Conservation (phyloP, 2,329 filamentous ascomycete genomes). For the Cercospora sp. region DNA sequence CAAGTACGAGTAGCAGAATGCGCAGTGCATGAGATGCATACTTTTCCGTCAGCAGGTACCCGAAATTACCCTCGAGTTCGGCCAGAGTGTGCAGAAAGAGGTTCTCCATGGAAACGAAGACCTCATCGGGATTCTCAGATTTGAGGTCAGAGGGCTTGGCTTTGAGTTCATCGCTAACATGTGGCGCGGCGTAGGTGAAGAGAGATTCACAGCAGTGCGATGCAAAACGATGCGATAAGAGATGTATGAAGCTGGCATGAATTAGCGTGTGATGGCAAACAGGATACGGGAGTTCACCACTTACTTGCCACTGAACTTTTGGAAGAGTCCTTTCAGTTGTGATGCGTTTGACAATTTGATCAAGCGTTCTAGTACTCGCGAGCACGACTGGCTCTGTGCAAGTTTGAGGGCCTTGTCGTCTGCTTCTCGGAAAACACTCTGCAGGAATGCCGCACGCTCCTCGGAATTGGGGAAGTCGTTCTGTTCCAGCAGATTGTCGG, state of each 20-base stretch:
- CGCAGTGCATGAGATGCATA: constrained; percentile 91
- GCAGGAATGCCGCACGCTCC: constrained; percentile 57
- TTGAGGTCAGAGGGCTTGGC: constrained; percentile 43
- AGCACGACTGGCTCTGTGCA: constrained; percentile 93
- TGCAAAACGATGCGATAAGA: constrained; percentile 93
- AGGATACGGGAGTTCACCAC: constrained; percentile 30
- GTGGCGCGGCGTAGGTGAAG: constrained; percentile 77
- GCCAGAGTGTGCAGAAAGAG: constrained; percentile 80
- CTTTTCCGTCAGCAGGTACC: constrained; percentile 78
- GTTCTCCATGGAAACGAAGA: constrained; percentile 71
- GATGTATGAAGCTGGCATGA: constrained; percentile 66
- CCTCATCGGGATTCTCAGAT: constrained; percentile 50
- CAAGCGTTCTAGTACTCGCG: constrained; percentile 84
- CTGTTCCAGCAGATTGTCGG: constrained; percentile 80
- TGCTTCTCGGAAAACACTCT: constrained; percentile 83
- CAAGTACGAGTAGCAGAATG: constrained; percentile 80
- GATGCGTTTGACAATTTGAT: constrained; percentile 75
- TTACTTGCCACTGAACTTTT: constrained; percentile 76
- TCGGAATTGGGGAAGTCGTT: constrained; percentile 82
- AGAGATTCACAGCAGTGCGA: constrained; percentile 96
- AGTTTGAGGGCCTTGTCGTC: constrained; percentile 93
- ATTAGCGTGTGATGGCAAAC: background rate
- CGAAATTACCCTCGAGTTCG: constrained; percentile 82
- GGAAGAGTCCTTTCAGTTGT: constrained; percentile 85
- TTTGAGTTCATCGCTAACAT: constrained; percentile 71